These are phyloP conservation scores for Neolentinus lepideus DNA, from an alignment of 1,284 basidiomycete species.

Conservation along the genomic window DNA sequence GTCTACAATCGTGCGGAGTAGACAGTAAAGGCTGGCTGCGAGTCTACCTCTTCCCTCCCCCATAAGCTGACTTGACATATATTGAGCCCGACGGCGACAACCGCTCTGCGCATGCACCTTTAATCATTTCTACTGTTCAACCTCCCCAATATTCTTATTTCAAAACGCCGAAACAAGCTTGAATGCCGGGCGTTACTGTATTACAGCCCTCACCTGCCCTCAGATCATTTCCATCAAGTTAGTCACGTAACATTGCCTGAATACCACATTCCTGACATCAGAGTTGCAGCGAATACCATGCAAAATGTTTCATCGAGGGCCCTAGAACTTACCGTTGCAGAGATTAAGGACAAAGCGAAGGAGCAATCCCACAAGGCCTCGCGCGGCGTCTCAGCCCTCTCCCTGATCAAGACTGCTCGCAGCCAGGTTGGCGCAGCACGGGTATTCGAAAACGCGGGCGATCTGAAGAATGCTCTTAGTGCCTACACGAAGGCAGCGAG, in stretches of 20 bases:
- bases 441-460: slow-evolving; percentile 43
- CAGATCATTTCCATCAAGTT: slow-evolving; percentile 4
- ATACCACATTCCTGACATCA: neutral
- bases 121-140: neutral
- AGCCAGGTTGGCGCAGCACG: slow-evolving; percentile 44
- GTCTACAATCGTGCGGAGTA: neutral
- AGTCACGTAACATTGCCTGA: neutral
- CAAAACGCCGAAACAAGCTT: neutral
- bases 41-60: neutral
- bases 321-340: slow-evolving; percentile 36
- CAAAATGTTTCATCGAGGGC: slow-evolving; percentile 24
- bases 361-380: slow-evolving; percentile 46
- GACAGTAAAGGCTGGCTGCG: too few relatives aligned
- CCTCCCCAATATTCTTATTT: slow-evolving; percentile 15
- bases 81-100: neutral
- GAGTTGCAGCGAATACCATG: slow-evolving; percentile 16
- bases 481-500: slow-evolving; percentile 53
- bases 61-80: neutral
- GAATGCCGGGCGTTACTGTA: slow-evolving; percentile 28
- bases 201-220: slow-evolving; percentile 23
- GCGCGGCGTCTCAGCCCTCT: slow-evolving; percentile 43
- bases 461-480: slow-evolving; percentile 51
- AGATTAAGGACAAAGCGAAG: slow-evolving; percentile 59
- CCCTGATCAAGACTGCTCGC: slow-evolving; percentile 54
- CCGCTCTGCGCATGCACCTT: neutral